Conservation (phyloP, 139 green algal genomes). For the Picochlorum sp. region DNA sequence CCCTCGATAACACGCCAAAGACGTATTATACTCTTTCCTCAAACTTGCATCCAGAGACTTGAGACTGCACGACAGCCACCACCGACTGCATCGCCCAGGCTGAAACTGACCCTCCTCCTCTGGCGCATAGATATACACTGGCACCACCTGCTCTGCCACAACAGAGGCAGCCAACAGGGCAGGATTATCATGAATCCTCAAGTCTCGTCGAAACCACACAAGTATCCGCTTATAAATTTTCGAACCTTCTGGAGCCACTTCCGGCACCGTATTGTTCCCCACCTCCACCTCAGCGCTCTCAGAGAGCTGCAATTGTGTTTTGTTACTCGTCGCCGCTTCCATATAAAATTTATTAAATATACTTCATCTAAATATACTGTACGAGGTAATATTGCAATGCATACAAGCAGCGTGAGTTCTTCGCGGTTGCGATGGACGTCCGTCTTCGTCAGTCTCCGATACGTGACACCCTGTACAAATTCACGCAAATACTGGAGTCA, state of each 20-base stretch:
- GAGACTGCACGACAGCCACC: constrained; percentile 59
- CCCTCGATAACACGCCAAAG: constrained; percentile 51
- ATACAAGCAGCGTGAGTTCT: too few relatives aligned
- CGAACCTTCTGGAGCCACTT: background rate
- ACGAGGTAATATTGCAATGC: too few relatives aligned
- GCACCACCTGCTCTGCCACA: constrained; percentile 48
- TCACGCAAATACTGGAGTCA: too few relatives aligned
- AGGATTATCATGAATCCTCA: constrained; percentile 74
- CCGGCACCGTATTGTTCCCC: background rate
- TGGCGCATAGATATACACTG: constrained; percentile 79
- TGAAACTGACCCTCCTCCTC: constrained; percentile 95
- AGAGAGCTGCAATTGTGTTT: too few relatives aligned
- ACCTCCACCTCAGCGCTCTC: background rate
- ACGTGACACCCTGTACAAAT: too few relatives aligned
- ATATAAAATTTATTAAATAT: too few relatives aligned
- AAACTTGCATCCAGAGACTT: constrained; percentile 44
- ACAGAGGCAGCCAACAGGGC: constrained; percentile 55
- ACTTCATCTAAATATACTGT: too few relatives aligned
- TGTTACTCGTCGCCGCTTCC: too few relatives aligned
- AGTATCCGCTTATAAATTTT: constrained; percentile 22
- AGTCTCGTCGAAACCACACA: constrained; percentile 69
- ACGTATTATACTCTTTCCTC: constrained; percentile 46
- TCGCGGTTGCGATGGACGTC: too few relatives aligned
- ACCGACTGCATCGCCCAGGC: constrained; percentile 64
- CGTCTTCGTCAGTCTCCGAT: too few relatives aligned